Conservation (phyloP, 768 basidiomycete genomes). For the Lenzites betulinus region DNA sequence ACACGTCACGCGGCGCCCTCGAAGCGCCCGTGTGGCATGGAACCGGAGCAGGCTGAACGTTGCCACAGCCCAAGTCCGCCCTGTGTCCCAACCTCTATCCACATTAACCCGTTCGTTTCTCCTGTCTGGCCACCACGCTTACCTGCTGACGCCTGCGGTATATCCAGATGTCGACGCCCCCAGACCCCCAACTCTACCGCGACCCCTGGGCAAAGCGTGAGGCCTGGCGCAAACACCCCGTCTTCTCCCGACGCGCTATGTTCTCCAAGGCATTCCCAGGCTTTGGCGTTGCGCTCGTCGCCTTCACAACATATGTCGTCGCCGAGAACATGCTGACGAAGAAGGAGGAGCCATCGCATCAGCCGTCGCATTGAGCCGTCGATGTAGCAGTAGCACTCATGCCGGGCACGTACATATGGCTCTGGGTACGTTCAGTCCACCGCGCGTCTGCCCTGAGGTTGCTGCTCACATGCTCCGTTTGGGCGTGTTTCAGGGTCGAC, state of each 20-base stretch:
- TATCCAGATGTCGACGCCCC: slow-evolving; percentile 46
- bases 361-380: slow-evolving; percentile 8
- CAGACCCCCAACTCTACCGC: slow-evolving; percentile 66
- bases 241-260: slow-evolving; percentile 86
- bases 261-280: slow-evolving; percentile 92
- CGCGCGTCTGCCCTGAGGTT: not conserved
- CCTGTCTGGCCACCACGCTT: not conserved
- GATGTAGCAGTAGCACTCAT: not conserved
- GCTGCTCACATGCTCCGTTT: not conserved
- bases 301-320: slow-evolving; percentile 89
- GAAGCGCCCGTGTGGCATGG: slow-evolving; percentile 11
- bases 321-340: slow-evolving; percentile 67
- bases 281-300: slow-evolving; percentile 88
- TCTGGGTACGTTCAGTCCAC: not conserved
- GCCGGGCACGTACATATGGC: not conserved
- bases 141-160: slow-evolving; percentile 10
- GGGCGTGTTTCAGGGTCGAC: not conserved
- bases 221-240: slow-evolving; percentile 89
- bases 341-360: slow-evolving; percentile 26
- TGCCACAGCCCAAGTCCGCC: not conserved
- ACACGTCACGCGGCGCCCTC: slow-evolving; percentile 13
- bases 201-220: slow-evolving; percentile 95
- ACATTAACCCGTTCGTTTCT: slow-evolving; percentile 5
- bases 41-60: not conserved
- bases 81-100: slow-evolving; percentile 1